Percentiles rank a stretch among this genome's conserved stretches.
Evolutionary conservation across 2,329 filamentous ascomycete species (phyloP).

Genomic region (Ceratocystis ficicola): DNA sequence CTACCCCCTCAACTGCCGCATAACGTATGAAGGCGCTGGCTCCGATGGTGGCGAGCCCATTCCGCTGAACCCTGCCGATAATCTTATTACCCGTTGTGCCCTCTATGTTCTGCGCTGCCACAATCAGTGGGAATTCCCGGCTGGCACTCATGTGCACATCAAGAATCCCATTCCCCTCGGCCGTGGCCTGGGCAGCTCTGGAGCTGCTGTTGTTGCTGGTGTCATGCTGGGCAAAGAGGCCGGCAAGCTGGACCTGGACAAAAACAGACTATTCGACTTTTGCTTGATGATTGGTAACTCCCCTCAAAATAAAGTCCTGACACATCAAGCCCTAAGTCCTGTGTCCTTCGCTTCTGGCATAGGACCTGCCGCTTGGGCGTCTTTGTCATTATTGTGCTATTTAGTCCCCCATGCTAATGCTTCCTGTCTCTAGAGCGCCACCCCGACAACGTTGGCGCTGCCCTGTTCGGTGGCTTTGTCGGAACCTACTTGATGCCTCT

Average conservation of each 20-base stretch:
- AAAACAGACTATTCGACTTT: slow-evolving; percentile 82
- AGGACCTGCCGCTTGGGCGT: background rate
- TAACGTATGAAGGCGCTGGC: slow-evolving; percentile 81
- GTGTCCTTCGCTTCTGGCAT: background rate
- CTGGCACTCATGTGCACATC: slow-evolving; percentile 83
- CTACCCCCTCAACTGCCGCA: slow-evolving; percentile 66
- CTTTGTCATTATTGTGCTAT: background rate
- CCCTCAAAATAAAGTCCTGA: background rate
- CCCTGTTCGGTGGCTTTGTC: slow-evolving; percentile 90
- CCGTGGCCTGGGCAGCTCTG: slow-evolving; percentile 85
- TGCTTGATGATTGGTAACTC: slow-evolving; percentile 81
- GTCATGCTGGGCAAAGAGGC: slow-evolving; percentile 88
- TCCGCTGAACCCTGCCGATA: slow-evolving; percentile 69
- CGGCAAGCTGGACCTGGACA: slow-evolving; percentile 61
- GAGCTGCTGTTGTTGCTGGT: slow-evolving; percentile 87
- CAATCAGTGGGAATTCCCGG: slow-evolving; percentile 70
- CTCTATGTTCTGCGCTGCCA: slow-evolving; percentile 92
- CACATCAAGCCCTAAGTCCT: background rate
- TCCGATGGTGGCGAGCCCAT: slow-evolving; percentile 56
- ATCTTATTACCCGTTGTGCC: slow-evolving; percentile 87
- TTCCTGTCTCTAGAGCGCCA: slow-evolving; percentile 51
- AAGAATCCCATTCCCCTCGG: slow-evolving; percentile 91
- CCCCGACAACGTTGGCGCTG: slow-evolving; percentile 88
- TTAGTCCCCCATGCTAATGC: background rate
- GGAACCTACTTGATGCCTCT: slow-evolving; percentile 93